Evolutionary conservation across 1,284 basidiomycete species (phyloP), one percentile per base, ranked within the genome.

Genomic region (Malassezia vespertilionis): DNA sequence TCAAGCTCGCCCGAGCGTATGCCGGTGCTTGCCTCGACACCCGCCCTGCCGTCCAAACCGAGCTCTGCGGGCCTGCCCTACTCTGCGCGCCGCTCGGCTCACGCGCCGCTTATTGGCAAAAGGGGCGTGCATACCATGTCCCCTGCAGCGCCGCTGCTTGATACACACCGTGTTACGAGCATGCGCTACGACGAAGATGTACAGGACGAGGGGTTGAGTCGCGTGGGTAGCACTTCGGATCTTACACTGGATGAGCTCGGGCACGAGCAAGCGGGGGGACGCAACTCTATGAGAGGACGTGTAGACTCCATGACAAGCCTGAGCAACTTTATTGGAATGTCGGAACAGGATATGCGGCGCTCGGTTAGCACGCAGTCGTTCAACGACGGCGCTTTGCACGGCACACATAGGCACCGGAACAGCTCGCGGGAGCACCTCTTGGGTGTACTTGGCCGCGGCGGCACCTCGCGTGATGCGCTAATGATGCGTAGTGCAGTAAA

Each of bases 351-450:
- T 8, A 15, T 39, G 26, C 27, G 12, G 27, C 46, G 39, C 18
- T 10, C 33, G 1, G 14, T 15, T 7, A 40, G 32, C 30, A 41
- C 33, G 32, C 30, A 38, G 20, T 33, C 44, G 28, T 22, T 33
- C 2, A 23, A 18, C 21, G 41, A 43, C 2, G 23, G 9, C 15
- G 22, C 6, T 4, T 18, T 27, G 14, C 41, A 22, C 1, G n/a
- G n/a, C n/a, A n/a, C n/a, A n/a, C n/a, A n/a, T n/a, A n/a, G n/a
- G n/a, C 32, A 17, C 33, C 10, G 37, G 31, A 36, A 30, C 7
- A 5, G 41, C 7, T 51, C 48, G 30, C 41, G 35, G 14, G 33
- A 40, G 14, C 37, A 45, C 15, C 39, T 51, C 10, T n/a, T 15
- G 20, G 34, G 40, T 20, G 22, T 46, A 32, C 44, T 46, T 15